Percentiles rank a stretch among this genome's conserved stretches.
phyloP scores from a whole-genome alignment of 202 grass and related monocot genomes.

The Schoenoplectus triqueter region DNA sequence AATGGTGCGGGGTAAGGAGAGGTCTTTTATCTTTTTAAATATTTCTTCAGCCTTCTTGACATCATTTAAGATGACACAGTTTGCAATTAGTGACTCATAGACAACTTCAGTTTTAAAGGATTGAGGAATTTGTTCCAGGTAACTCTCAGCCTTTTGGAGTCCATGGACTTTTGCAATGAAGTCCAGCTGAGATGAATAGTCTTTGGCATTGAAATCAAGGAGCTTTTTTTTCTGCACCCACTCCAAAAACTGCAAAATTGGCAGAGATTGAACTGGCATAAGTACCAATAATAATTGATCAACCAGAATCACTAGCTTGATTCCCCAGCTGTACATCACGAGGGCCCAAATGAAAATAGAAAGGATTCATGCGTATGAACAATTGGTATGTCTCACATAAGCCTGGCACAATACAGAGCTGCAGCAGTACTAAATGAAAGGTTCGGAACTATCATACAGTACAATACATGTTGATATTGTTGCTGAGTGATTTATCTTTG shows the following conservation, averaged over 20 bases:
- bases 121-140: constrained; percentile 58
- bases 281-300: constrained; percentile 18
- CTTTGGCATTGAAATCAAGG: constrained; percentile 53
- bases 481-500: not conserved
- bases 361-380: not conserved
- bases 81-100: constrained; percentile 64
- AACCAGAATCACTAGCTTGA: constrained; percentile 22
- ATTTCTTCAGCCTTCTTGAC: constrained; percentile 66
- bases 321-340: not conserved
- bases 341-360: not conserved
- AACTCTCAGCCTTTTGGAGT: constrained; percentile 59
- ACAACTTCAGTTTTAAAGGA: constrained; percentile 61
- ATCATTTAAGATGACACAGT: constrained; percentile 54
- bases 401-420: not conserved
- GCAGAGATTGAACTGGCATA: not conserved
- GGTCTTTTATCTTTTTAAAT: constrained; percentile 72
- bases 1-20: constrained; percentile 59
- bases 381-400: not conserved
- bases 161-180: constrained; percentile 72
- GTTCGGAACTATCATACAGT: not conserved
- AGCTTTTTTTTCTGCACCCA: constrained; percentile 57
- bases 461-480: constrained; percentile 22
- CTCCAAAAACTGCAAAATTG: constrained; percentile 65
- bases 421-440: not conserved
- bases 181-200: constrained; percentile 73